Base-by-base conservation (phyloP, 495 filamentous ascomycete genomes). In the Darksidea phi region DNA sequence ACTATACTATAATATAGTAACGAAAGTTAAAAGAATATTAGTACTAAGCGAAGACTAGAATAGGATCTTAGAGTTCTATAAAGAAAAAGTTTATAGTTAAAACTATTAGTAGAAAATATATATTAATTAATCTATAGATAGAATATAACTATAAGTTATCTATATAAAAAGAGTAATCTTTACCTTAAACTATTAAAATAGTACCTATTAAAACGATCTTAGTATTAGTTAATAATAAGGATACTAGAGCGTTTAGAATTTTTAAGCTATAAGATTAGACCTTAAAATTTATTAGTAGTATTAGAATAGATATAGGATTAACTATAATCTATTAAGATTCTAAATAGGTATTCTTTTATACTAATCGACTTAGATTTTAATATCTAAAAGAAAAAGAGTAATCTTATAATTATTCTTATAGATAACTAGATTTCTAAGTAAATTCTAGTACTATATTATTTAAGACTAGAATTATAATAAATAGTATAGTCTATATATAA, bases 141-240 rank as follows among this genome's bases (percentile, higher is more conserved):
- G 47, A 18, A 49, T 23, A 5, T 26, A 49, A 18, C 23, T 49
- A 18, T 18, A 5, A 49, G 23, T 26, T 49, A 26, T 49, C 18
- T 6, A 18, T 10, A 20, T 49, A 23, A 18, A 6, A 49, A 26
- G 47, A 49, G 23, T 10, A 18, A 49, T 15, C n/a, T 49, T 26
- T 23, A 49, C 2, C 2, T 49, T 23, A 49, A 49, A 2, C 6
- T 49, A 18, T 49, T 26, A 23, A 49, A 49, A 15, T 6, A 26
- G 47, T 18, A 6, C 47, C 47, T 21, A 18, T 15, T 5, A 5
- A 49, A 21, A 49, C 47, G 18, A 49, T 49, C 17, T 49, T 23
- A 15, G 47, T 49, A 15, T 49, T 49, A 49, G 23, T 49, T 49
- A 23, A 49, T 15, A 49, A 6, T 15, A 49, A 23, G 15, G 47